Percentiles rank a stretch among this genome's conserved stretches.
These are phyloP conservation scores for Hymenoscyphus salicellus DNA, from an alignment of 2,329 filamentous ascomycete species.

Conservation along the genomic window DNA sequence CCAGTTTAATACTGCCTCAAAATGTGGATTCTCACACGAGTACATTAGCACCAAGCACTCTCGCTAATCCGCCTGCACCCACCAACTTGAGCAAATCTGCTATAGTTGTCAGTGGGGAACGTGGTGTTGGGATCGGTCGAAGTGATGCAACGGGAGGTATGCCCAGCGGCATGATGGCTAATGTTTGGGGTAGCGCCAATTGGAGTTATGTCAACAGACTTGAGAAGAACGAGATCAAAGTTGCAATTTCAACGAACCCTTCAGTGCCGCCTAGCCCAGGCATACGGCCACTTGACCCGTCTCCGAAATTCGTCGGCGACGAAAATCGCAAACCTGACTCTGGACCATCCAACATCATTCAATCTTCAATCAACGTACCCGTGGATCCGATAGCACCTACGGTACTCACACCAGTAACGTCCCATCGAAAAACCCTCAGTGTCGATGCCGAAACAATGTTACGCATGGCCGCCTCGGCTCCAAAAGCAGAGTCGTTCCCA, in stretches of 20 bases:
- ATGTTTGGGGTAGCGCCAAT: slow-evolving; percentile 86
- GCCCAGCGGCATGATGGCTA: slow-evolving; percentile 83
- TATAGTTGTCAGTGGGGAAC: slow-evolving; percentile 75
- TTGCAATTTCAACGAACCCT: slow-evolving; percentile 17
- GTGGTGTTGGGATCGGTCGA: slow-evolving; percentile 61
- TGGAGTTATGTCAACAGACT: slow-evolving; percentile 69
- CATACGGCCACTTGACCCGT: slow-evolving; percentile 28
- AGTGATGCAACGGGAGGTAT: slow-evolving; percentile 64
- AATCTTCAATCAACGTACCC: slow-evolving; percentile 24
- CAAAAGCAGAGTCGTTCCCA: slow-evolving; percentile 54
- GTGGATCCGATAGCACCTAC: slow-evolving; percentile 22
- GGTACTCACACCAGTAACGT: slow-evolving; percentile 13
- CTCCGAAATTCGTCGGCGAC: slow-evolving; percentile 27
- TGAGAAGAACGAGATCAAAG: slow-evolving; percentile 50
- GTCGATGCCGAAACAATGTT: slow-evolving; percentile 40
- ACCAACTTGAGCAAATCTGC: slow-evolving; percentile 86
- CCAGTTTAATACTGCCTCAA: slow-evolving; percentile 38
- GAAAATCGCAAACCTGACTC: slow-evolving; percentile 32
- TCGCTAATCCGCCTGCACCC: slow-evolving; percentile 77
- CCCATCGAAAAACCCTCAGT: slow-evolving; percentile 33
- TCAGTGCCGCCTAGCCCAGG: slow-evolving; percentile 29
- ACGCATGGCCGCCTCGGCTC: slow-evolving; percentile 17
- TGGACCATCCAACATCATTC: slow-evolving; percentile 18
- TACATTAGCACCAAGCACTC: slow-evolving; percentile 74
- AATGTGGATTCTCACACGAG: slow-evolving; percentile 49